Evolutionary conservation across 257 asterid species (phyloP), one percentile per base, ranked within the genome.

Genomic region (Oldenlandia corymbosa): DNA sequence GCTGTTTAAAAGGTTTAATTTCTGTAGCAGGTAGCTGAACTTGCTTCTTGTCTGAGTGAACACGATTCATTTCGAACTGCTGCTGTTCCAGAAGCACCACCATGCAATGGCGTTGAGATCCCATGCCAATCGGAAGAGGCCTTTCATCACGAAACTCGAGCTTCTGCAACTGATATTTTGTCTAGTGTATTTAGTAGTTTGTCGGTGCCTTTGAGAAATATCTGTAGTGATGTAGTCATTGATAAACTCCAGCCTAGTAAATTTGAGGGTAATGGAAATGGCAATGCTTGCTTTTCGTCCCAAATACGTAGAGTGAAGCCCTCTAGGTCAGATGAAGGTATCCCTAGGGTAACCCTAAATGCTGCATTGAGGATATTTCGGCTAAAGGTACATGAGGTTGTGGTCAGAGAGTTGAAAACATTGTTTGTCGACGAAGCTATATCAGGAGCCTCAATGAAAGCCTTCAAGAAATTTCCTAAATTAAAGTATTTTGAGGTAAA

Each of bases 161-260:
- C 69, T 65, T 69, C 79, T 64, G 26, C 66, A 32, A 71, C 73
- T 59, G 59, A 65, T 66, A 53, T 79, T 71, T 71, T 79, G 58
- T 66, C 76, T 65, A 69, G 58, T 56, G 73, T 58, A 58, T 85
- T 90, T 75, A 75, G 76, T 77, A 85, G 79, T 42, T 73, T 85
- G 75, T 76, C 85, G 17, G 48, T 71, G 53, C 84, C 85, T 74
- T 71, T 71, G 52, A 73, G 71, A 64, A 81, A 79, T 73, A 65
- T 61, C 65, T 36, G 71, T 58, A 48, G 50, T 57, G 49, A 45
- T 73, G 76, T 76, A 53, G 76, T 71, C 75, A 56, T 57, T 64
- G 78, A 82, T 78, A 94, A 79, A 74, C 63, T 90, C 78, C 80
- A 77, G 62, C 97, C 96, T 41, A 67, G 78, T 68, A 72, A 73